Base-by-base conservation (phyloP, 1,284 basidiomycete genomes). In the Pseudozyma flocculosa region DNA sequence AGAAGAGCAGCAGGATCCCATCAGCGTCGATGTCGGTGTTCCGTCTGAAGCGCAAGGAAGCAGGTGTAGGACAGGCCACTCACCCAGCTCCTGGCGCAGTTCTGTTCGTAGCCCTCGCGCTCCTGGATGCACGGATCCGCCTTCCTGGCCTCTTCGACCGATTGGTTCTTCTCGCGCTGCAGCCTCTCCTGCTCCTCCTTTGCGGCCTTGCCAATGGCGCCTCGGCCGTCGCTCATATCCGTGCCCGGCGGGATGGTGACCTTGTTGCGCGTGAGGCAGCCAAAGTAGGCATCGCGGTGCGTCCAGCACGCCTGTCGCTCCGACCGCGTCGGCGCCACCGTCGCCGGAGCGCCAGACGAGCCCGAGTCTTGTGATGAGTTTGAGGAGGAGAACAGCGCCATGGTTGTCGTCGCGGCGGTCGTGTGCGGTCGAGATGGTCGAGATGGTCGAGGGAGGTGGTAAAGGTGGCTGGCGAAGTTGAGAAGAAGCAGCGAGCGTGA, bases 31-130 rank as follows among this genome's bases (percentile, higher is more conserved):
- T n/a, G n/a, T n/a, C n/a, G n/a, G n/a, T n/a, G n/a, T n/a, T n/a
- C n/a, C n/a, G n/a, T n/a, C n/a, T n/a, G n/a, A n/a, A n/a, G n/a
- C n/a, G n/a, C n/a, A n/a, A n/a, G n/a, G n/a, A n/a, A n/a, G n/a
- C n/a, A n/a, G n/a, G n/a, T n/a, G n/a, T n/a, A n/a, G n/a, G n/a
- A n/a, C n/a, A n/a, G n/a, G n/a, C 2, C 13, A 72, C 73, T 57
- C 62, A 76, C 75, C 75, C 75, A 77, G 58, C 75, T 77, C 48
- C 53, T 53, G 7, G 73, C 72, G 50, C 75, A 77, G 29, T 64
- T 64, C 22, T 43, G 46, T 52, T 78, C 75, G 48, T 75, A 78
- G 23, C 45, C 57, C 30, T 61, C 54, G 34, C 75, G 38, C 45
- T 50, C 45, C 13, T 57, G 45, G 21, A 47, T 24, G 51, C 75